Conservation (phyloP, 768 basidiomycete species). For the Mycena latifolia region DNA sequence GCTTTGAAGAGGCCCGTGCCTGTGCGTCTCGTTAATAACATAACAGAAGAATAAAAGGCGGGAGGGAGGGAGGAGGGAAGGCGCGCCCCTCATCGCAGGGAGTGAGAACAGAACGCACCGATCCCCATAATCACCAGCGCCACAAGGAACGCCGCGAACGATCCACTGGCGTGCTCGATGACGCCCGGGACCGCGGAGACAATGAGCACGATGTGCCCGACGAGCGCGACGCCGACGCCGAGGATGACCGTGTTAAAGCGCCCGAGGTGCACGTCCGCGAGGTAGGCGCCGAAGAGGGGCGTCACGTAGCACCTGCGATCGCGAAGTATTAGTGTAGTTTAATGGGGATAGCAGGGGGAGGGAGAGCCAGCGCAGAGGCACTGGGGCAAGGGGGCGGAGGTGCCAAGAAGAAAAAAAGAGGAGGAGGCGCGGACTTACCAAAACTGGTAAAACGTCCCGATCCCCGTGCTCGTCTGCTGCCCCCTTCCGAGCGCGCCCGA, state of each 20-base stretch:
- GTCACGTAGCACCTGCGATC: slow-evolving; percentile 69
- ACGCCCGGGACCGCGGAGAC: slow-evolving; percentile 76
- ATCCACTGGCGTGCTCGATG: slow-evolving; percentile 69
- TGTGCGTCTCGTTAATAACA: not conserved
- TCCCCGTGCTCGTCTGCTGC: slow-evolving; percentile 79
- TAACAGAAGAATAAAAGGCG: too few relatives aligned
- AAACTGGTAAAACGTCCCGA: slow-evolving; percentile 79
- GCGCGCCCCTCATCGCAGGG: too few relatives aligned
- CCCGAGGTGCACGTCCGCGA: slow-evolving; percentile 80
- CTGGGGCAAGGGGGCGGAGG: too few relatives aligned
- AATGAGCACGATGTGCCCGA: slow-evolving; percentile 78
- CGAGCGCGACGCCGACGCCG: slow-evolving; percentile 68
- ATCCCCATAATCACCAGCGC: slow-evolving; percentile 73
- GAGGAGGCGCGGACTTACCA: slow-evolving; percentile 53
- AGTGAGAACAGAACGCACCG: slow-evolving; percentile 46
- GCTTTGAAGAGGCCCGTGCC: slow-evolving; percentile 78
- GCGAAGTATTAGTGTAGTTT: not conserved
- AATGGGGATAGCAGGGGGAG: too few relatives aligned
- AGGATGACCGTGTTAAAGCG: slow-evolving; percentile 80
- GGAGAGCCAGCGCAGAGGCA: not conserved
- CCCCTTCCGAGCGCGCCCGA: slow-evolving; percentile 77
- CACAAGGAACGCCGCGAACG: slow-evolving; percentile 66
- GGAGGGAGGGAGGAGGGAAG: not conserved
- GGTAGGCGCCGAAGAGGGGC: slow-evolving; percentile 77
- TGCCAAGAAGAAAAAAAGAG: too few relatives aligned